These are phyloP conservation scores for Botrytis paeoniae DNA, from an alignment of 2,329 filamentous ascomycete genomes.

Conservation along the genomic window DNA sequence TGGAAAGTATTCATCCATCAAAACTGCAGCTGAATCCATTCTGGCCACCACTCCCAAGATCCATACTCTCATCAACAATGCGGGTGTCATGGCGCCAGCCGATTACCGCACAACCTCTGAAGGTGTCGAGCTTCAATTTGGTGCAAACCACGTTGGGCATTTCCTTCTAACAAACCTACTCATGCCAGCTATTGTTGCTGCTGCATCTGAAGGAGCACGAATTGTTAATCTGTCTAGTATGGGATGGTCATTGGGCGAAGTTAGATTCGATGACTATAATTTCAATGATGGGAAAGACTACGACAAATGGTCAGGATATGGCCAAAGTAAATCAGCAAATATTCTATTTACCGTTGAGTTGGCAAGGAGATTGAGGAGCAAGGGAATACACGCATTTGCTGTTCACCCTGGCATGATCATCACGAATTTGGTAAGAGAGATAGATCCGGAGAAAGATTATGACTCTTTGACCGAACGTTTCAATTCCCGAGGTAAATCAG, in stretches of 20 bases:
- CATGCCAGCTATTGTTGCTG: conserved; percentile 42
- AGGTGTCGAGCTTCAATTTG: conserved; percentile 50
- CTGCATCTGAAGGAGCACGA: conserved; percentile 21
- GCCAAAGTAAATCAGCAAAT: conserved; percentile 41
- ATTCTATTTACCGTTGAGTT: conserved; percentile 38
- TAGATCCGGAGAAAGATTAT: not conserved
- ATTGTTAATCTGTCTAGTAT: conserved; percentile 1
- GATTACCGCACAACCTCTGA: conserved; percentile 39
- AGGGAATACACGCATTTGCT: conserved; percentile 34
- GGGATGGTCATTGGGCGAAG: conserved; percentile 16
- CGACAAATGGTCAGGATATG: conserved; percentile 39
- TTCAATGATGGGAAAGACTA: conserved; percentile 34
- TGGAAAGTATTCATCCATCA: conserved; percentile 41
- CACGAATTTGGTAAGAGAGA: not conserved
- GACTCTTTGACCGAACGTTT: not conserved
- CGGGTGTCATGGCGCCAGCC: conserved; percentile 27
- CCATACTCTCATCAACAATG: conserved; percentile 40
- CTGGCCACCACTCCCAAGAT: conserved; percentile 39
- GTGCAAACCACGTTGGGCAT: conserved; percentile 51
- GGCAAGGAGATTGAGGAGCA: conserved; percentile 31
- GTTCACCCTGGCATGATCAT: conserved; percentile 34
- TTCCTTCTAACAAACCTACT: conserved; percentile 53
- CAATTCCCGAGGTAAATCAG: not conserved
- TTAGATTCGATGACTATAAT: conserved; percentile 22
- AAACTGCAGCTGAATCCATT: conserved; percentile 41